A percentile compares a stretch with the other conserved stretches of the same genome.
These are phyloP conservation scores for Leptodermis oblonga DNA, from an alignment of 257 asterid species.

Conservation along the genomic window DNA sequence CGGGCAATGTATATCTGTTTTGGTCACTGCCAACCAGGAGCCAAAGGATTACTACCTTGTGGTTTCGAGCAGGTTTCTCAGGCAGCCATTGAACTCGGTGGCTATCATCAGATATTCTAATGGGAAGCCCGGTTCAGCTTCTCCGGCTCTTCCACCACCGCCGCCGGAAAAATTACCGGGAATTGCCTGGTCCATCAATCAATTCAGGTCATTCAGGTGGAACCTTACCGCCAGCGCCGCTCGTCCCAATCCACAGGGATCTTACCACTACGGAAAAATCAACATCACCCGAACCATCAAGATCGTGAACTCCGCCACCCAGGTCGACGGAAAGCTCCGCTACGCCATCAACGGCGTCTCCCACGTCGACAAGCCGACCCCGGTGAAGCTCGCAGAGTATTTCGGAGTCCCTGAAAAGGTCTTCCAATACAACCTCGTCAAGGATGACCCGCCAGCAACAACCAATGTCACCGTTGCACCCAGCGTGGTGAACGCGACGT, in stretches of 20 bases:
- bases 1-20: constrained; percentile 45
- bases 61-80: constrained; percentile 34
- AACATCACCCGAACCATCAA: constrained; percentile 29
- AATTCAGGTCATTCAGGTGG: constrained; percentile 34
- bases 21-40: constrained; percentile 40
- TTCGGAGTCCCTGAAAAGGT: constrained; percentile 14
- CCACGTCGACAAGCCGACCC: constrained; percentile 20
- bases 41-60: constrained; percentile 48
- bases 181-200: constrained; percentile 31
- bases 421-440: constrained; percentile 32
- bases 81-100: constrained; percentile 15
- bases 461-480: constrained; percentile 16
- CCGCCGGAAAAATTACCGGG: constrained; percentile 24
- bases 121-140: constrained; percentile 28
- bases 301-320: constrained; percentile 16
- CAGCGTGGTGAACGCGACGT: constrained; percentile 39
- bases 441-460: constrained; percentile 23
- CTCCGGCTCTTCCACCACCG: constrained; percentile 34
- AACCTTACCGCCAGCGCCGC: constrained; percentile 34
- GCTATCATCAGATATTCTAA: constrained; percentile 34
- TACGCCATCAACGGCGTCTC: constrained; percentile 30
- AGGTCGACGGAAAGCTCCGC: constrained; percentile 24
- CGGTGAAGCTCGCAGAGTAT: constrained; percentile 29
- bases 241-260: constrained; percentile 35
- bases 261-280: constrained; percentile 32